Evolutionary conservation across 495 filamentous ascomycete genomes (phyloP), one percentile per base, ranked within the genome.

Genomic region (Xylaria castorea): DNA sequence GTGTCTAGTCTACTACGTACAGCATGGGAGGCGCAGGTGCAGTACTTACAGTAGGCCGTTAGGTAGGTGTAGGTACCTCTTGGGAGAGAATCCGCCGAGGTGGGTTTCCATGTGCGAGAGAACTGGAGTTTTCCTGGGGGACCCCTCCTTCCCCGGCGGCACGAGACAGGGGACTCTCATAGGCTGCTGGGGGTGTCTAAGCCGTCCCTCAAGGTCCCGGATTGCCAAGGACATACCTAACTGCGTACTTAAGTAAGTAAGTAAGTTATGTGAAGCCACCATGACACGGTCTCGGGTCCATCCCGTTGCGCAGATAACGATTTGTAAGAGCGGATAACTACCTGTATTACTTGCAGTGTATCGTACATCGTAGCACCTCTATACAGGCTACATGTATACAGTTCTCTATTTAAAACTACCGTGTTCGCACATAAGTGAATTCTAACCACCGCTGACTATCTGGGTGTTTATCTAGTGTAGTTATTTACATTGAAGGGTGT

Each of bases 241-340:
- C 38, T 42, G 9, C 42, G 14, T 46, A 18, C 42, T 18, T n/a
- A n/a, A n/a, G n/a, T n/a, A n/a, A n/a, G n/a, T n/a, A n/a, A n/a
- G n/a, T n/a, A n/a, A n/a, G n/a, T n/a, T 44, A 32, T 32, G 63
- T 66, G 42, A 66, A 66, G 63, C 38, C 63, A 66, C 44, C 63
- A 50, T 34, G 63, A 46, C 44, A 66, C 25, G 30, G 46, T 66
- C 46, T 53, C 64, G 44, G 46, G 25, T 38, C 46, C 46, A 53
- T 66, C 64, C 64, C 64, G 64, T 53, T 25, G 34, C 46, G 46
- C 64, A 66, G 58, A 61, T 61, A 14, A 22, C 58, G 58, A 61
- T 61, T 34, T 38, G 20, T 11, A 57, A 18, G 53, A 57, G 27
- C 34, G 20, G 20, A n/a, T 22, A n/a, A n/a, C n/a, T n/a, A n/a